phyloP scores from a whole-genome alignment of 768 basidiomycete species.

The Boletellus ananiceps region DNA sequence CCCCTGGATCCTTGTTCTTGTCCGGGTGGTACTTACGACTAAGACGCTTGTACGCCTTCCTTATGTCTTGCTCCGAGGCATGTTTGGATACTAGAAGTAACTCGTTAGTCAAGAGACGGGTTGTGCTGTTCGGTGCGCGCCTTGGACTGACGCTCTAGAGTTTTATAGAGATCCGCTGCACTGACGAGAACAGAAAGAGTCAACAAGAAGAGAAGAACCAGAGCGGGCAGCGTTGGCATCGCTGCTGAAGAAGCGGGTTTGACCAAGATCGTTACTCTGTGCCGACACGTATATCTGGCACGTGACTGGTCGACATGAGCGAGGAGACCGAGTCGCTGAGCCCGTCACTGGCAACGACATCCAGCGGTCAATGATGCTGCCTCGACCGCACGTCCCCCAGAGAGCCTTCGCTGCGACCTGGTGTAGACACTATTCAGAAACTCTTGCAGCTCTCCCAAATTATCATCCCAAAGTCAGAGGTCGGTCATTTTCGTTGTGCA shows the following conservation, averaged over 20 bases:
- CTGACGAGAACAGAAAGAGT: constrained; percentile 28
- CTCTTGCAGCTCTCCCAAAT: constrained; percentile 1
- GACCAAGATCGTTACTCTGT: background rate
- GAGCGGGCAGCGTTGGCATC: constrained; percentile 27
- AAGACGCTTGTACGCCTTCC: constrained; percentile 86
- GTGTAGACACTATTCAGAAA: constrained; percentile 20
- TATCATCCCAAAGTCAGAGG: constrained; percentile 41
- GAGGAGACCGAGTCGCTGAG: too few species aligned
- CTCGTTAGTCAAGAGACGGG: constrained; percentile 21
- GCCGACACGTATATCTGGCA: constrained; percentile 31
- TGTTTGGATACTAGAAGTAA: constrained; percentile 53
- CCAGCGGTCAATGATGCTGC: constrained; percentile 19
- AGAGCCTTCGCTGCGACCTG: background rate
- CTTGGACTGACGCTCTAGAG: constrained; percentile 67
- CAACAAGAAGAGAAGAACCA: constrained; percentile 29
- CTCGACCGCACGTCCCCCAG: constrained; percentile 6
- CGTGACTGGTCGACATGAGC: constrained; percentile 16
- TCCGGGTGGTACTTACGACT: constrained; percentile 92
- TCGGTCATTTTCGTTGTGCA: constrained; percentile 10
- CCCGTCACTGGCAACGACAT: background rate
- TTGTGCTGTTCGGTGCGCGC: constrained; percentile 23
- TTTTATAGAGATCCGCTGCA: constrained; percentile 78
- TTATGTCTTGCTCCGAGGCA: constrained; percentile 84
- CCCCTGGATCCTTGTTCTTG: constrained; percentile 83
- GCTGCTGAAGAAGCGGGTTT: background rate